These are phyloP conservation scores for Leccinum obscurum DNA, from an alignment of 768 basidiomycete species.

Conservation along the genomic window DNA sequence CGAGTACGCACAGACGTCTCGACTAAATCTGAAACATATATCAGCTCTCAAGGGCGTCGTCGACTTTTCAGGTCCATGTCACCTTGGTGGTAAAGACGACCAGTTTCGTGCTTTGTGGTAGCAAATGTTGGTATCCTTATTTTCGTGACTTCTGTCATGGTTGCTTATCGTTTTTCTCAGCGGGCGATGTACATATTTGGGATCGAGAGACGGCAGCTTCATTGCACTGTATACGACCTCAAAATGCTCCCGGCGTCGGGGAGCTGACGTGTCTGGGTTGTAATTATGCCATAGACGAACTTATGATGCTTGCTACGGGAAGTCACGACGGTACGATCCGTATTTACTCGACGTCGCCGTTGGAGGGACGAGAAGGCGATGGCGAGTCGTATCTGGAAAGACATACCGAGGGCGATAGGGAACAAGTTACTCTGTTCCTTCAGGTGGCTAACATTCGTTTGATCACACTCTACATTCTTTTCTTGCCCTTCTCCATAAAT, in stretches of 20 bases:
- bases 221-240: constrained; percentile 67
- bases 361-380: constrained; percentile 26
- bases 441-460: constrained; percentile 23
- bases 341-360: constrained; percentile 59
- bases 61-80: constrained; percentile 79
- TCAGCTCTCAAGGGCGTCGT: constrained; percentile 68
- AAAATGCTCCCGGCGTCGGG: constrained; percentile 51
- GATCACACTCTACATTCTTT: constrained; percentile 7
- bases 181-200: constrained; percentile 85
- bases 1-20: constrained; percentile 32
- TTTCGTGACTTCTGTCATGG: background rate
- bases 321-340: constrained; percentile 75
- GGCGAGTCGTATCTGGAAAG: constrained; percentile 26
- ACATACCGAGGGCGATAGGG: constrained; percentile 25
- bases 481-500: background rate
- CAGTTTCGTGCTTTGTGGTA: constrained; percentile 74
- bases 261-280: constrained; percentile 82
- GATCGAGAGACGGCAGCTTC: constrained; percentile 76
- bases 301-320: constrained; percentile 65
- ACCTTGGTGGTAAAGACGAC: constrained; percentile 79
- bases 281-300: constrained; percentile 61
- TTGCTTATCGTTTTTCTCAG: constrained; percentile 37
- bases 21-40: constrained; percentile 54
- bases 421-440: constrained; percentile 29
- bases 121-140: constrained; percentile 52